Evolutionary conservation across 1,139 yeast species (phyloP), one percentile per base, ranked within the genome.

Genomic region (Protomyces lactucae-debilis): DNA sequence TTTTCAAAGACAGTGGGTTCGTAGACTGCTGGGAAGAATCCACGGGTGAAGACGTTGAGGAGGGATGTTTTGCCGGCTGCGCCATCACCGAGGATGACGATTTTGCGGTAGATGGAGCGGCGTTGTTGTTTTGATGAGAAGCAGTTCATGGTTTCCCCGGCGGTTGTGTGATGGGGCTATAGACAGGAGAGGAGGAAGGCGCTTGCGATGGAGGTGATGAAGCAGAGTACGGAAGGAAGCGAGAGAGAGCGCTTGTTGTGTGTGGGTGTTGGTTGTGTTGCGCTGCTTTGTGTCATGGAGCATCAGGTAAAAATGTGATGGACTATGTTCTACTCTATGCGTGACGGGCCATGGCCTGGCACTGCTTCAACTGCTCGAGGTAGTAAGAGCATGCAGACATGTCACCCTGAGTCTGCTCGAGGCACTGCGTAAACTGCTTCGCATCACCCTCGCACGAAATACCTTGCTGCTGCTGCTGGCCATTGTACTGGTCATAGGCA

Each of bases 1-100:
- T 93, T 93, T 75, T 93, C 99, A 76, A 93, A 93, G 43, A 93
- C 98, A 0, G 99, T 93, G 32, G 99, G 99, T 73, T 93, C 99
- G 76, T 93, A 93, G 23, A 93, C 98, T 73, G 93, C 97, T 9
- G 99, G 99, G 77, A 93, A 93, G 77, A 93, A 93, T 1, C 99
- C 99, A 72, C 97, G 82, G 5, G 99, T 93, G 78, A 93, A 93
- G 67, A 95, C 97, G 74, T 93, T 95, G 73, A 93, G 80, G 67
- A 93, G 80, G n/a, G 95, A 88, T 2, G 96, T 89, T 73, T 87
- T 87, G 75, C 95, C 95, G 76, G 93, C 87, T 39, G 57, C 63
- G 55, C 99, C 99, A 77, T 93, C 99, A 57, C 99, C 99, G 55
- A 93, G 81, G 70, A 93, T 93, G 71, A 93, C 99, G 67, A 93